phyloP scores from a whole-genome alignment of 2,329 filamentous ascomycete genomes.

The Dryadomyces sulphureus region DNA sequence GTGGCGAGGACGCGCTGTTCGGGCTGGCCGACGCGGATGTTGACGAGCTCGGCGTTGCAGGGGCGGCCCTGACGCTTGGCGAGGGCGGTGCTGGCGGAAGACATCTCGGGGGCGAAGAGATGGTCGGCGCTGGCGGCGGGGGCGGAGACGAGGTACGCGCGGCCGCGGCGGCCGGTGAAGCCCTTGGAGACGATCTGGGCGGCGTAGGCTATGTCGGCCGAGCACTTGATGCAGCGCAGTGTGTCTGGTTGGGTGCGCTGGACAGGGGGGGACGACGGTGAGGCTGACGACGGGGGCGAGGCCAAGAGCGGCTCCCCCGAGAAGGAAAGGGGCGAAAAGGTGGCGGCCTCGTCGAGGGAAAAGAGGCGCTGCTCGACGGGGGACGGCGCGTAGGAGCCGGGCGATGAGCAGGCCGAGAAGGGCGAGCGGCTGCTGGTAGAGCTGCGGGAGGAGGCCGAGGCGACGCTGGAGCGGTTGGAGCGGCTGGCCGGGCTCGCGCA shows the following conservation, averaged over 20 bases:
- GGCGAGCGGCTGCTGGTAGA: background rate
- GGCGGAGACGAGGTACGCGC: constrained; percentile 42
- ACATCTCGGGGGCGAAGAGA: constrained; percentile 6
- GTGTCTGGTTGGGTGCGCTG: constrained; percentile 34
- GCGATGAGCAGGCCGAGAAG: background rate
- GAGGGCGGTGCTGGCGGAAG: constrained; percentile 12
- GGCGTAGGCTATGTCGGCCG: constrained; percentile 44
- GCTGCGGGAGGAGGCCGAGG: background rate
- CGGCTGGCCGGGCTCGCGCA: too few relatives aligned
- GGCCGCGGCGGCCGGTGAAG: constrained; percentile 51
- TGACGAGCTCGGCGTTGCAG: constrained; percentile 24
- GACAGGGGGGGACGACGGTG: background rate
- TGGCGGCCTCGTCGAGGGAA: background rate
- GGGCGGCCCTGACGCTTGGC: constrained; percentile 6
- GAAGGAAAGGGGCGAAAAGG: too few relatives aligned
- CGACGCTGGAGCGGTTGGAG: background rate
- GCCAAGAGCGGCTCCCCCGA: too few relatives aligned
- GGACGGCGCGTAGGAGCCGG: background rate
- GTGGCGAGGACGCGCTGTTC: constrained; percentile 46
- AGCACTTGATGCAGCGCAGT: constrained; percentile 43
- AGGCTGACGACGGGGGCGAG: too few relatives aligned
- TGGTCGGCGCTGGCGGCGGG: constrained; percentile 7
- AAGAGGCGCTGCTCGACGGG: background rate
- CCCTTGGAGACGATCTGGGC: constrained; percentile 50
- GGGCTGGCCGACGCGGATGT: constrained; percentile 37